Base-by-base conservation (phyloP, 257 asterid genomes). In the Jasminum sambac region DNA sequence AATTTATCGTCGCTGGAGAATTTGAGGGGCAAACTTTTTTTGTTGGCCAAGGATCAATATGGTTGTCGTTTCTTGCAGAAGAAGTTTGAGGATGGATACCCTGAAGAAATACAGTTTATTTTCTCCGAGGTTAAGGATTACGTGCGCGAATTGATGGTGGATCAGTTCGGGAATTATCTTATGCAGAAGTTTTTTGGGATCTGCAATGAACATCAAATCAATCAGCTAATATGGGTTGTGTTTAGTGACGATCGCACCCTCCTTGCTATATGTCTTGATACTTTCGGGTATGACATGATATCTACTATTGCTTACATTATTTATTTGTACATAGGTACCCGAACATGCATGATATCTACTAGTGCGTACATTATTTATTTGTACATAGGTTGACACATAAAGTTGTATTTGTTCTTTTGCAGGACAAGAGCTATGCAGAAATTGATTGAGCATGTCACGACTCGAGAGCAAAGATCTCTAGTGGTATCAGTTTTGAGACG, bases 401-500 rank as follows among this genome's bases (percentile, higher is more conserved):
- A 30, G 36, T 30, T 1, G 4, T 30, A 30, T 30, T 5, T 0
- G 4, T 24, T 66, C 17, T 34, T 13, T 52, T 60, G 77, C 71
- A 90, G 96, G 34, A 83, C 86, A 0, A 77, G 88, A 44, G 84
- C 85, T 9, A 77, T 90, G 74, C 95, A 88, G 73, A 83, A 73
- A 25, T 26, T 90, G 81, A 40, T 87, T 0, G 86, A 74, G 67
- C 25, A 68, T 71, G 65, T 88, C n/a, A 80, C 37, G 0, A 83
- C 82, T 0, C 9, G 37, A 0, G 77, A 74, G 3, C 96, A 90
- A 62, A 79, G 76, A 48, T 7, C 58, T 7, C 25, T 63, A 0
- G 57, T 79, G 3, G 6, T 78, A 14, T 69, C 84, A 0, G 84
- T 30, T 5, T 60, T 91, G 64, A 73, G 73, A 43, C 72, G 74